These are phyloP conservation scores for Rubia occidens DNA, from an alignment of 305 asterid genomes.

Conservation along the genomic window DNA sequence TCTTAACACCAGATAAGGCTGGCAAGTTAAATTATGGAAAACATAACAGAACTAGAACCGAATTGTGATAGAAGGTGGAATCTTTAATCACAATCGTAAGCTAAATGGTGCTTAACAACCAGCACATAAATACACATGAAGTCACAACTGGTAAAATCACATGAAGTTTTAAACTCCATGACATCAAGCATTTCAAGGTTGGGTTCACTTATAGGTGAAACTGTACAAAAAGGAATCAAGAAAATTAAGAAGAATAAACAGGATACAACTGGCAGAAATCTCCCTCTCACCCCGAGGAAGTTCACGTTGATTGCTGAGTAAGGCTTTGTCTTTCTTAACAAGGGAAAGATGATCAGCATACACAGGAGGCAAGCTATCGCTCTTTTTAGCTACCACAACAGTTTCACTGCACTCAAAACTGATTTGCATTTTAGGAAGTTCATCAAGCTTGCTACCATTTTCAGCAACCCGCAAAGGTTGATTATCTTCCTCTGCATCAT, in stretches of 20 bases:
- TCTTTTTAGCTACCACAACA: constrained; percentile 27
- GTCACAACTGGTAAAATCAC: neutral
- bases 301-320: constrained; percentile 30
- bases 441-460: constrained; percentile 29
- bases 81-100: neutral
- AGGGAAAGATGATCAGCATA: constrained; percentile 33
- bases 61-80: neutral
- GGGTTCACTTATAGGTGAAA: neutral
- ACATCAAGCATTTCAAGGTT: neutral
- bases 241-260: constrained; percentile 12
- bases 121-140: neutral
- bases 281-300: constrained; percentile 27
- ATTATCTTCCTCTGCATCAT: constrained; percentile 18
- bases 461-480: constrained; percentile 19
- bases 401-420: constrained; percentile 34
- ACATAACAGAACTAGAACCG: constrained; percentile 20
- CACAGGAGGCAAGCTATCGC: constrained; percentile 19
- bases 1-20: constrained; percentile 74
- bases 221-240: neutral
- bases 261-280: constrained; percentile 48
- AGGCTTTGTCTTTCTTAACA: constrained; percentile 29
- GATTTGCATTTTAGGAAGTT: constrained; percentile 18
- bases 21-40: constrained; percentile 35
- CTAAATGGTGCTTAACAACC: neutral
- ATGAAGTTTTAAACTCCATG: neutral